Percentiles rank a stretch among this genome's conserved stretches.
phyloP scores from a whole-genome alignment of 768 basidiomycete species.

The Leccinum olivaceopallidum region DNA sequence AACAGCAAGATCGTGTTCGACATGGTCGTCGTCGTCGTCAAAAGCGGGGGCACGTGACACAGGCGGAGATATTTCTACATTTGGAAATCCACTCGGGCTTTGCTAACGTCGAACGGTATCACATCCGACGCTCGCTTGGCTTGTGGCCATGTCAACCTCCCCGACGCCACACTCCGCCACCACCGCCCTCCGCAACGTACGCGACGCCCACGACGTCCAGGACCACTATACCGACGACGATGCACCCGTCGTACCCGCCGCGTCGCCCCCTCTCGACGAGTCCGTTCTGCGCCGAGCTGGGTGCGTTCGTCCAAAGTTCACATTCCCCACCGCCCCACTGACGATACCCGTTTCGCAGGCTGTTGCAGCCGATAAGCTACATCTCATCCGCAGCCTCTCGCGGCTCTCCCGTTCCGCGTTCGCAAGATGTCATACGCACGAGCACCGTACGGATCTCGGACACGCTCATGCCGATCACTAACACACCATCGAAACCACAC shows the following conservation, averaged over 20 bases:
- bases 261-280: constrained; percentile 35
- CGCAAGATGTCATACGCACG: constrained; percentile 63
- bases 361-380: constrained; percentile 58
- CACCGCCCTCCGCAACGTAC: constrained; percentile 3
- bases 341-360: constrained; percentile 35
- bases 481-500: constrained; percentile 1
- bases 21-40: constrained; percentile 29
- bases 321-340: neutral
- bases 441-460: constrained; percentile 66
- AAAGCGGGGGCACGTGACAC: constrained; percentile 17
- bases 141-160: constrained; percentile 15
- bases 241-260: constrained; percentile 14
- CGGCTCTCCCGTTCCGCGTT: constrained; percentile 40
- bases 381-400: constrained; percentile 30
- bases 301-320: constrained; percentile 36
- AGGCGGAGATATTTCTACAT: constrained; percentile 4
- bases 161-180: neutral
- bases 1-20: constrained; percentile 53
- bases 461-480: constrained; percentile 32
- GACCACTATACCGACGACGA: constrained; percentile 12
- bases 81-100: neutral
- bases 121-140: neutral
- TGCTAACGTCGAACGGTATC: constrained; percentile 2
- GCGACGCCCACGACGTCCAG: neutral
- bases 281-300: constrained; percentile 53